Evolutionary conservation across 345 rosid species (phyloP), one percentile per base, ranked within the genome.

Genomic region (Boechera divaricarpa): DNA sequence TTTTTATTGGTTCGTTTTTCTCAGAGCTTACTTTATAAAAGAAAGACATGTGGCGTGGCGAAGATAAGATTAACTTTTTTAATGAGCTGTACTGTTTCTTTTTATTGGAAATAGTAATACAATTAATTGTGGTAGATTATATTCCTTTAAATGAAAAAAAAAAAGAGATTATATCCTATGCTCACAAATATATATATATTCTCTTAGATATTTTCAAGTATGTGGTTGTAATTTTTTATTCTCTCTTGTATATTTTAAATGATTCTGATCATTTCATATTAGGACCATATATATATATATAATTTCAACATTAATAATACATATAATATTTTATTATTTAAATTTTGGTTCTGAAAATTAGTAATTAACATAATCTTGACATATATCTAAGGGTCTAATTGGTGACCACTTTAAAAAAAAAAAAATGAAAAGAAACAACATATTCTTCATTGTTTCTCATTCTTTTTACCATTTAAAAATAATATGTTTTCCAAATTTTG

Each of bases 11-110:
- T 32, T 57, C 7, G 8, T 31, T 31, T 53, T 31, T 12, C 1
- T 29, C 1, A 12, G n/a, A 5, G 35, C 9, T 33, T 65, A 18
- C 18, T 18, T 32, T 64, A n/a, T 8, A 55, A 15, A 53, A 38
- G 0, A 13, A 4, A 39, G 28, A 66, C 15, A 18, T 36, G 13
- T 38, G 68, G 51, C 54, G 55, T 41, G 33, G 70, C 42, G 4
- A 73, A 54, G 77, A 63, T 63, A 73, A 73, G 77, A 72, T 51
- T 18, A 12, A 60, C 38, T 33, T n/a, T 42, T 16, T n/a, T 38
- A 71, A 8, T 59, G 28, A 5, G 44, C 15, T 32, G 49, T 42
- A 32, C 15, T 32, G 49, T 42, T 2, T 35, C 36, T 9, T 36
- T 15, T 49, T 15, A 13, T 15, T 16, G 44, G 42, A 31, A 10